Base-by-base conservation (phyloP, 805 yeast species). In the Saccharomycopsis microspora region DNA sequence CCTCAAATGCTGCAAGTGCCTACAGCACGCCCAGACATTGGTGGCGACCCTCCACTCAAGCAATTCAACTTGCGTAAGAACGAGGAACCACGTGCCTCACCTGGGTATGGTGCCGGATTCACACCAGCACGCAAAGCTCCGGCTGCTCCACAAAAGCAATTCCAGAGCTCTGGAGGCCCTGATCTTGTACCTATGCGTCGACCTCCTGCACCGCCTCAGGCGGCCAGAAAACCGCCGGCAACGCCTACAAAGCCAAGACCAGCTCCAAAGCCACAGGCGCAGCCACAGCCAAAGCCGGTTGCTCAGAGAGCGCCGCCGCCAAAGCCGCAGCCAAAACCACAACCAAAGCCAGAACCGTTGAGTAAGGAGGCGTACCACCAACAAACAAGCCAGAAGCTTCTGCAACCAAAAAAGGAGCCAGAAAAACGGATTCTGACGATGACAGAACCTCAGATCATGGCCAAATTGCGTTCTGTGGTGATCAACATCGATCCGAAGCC, bases 391-490 rank as follows among this genome's bases (percentile, higher is more conserved):
- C 62, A 55, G 42, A 59, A 43, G 44, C 56, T 27, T 49, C 58
- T 33, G 51, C 63, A 45, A 44, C 33, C 38, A 9, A 32, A 45
- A 8, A 29, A 48, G 27, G 54, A 51, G 42, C 43, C 46, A 4
- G 77, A 77, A 60, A 69, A 69, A 59, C 64, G 85, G 58, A 67
- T 79, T 54, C 66, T 78, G 3, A 71, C 79, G 10, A 69, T 88
- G 76, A 81, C 85, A n/a, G 96, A 90, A 57, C 79, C 85, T 42
- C 96, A 90, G 66, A 74, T 87, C 29, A 75, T 90, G 74, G 79
- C 83, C 38, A 85, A 83, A 58, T 69, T 93, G 55, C 76, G 82
- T 50, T 76, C 86, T 3, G 96, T 89, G 33, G 96, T 93, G 6
- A 78, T 81, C 54, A 78, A 75, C 57, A 74, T 77, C 40, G 95